These are phyloP conservation scores for Zarea fungicola DNA, from an alignment of 2,329 filamentous ascomycete genomes.

Conservation along the genomic window DNA sequence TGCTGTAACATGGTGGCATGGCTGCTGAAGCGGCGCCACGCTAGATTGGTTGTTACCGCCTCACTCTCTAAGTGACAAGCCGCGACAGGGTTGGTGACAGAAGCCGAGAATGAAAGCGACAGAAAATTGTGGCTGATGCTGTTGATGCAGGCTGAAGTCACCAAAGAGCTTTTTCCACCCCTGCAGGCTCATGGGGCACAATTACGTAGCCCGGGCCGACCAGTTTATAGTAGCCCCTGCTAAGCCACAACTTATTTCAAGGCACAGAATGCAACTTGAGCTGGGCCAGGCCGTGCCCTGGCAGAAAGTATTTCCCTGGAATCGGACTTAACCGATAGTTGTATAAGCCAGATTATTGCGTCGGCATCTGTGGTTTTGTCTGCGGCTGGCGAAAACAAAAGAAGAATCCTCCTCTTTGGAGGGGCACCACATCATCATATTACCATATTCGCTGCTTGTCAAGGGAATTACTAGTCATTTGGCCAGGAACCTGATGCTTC, in stretches of 20 bases:
- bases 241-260: conserved; percentile 1
- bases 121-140: background rate
- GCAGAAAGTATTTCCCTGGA: background rate
- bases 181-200: background rate
- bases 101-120: background rate
- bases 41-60: background rate
- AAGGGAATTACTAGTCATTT: background rate
- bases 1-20: background rate
- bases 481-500: conserved; percentile 13
- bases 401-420: too few relatives aligned
- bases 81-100: background rate
- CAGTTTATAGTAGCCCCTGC: too few relatives aligned
- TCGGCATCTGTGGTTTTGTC: too few relatives aligned
- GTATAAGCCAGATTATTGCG: too few relatives aligned
- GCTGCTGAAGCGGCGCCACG: background rate
- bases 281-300: background rate
- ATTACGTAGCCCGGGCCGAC: conserved; percentile 4
- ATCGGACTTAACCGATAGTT: too few relatives aligned
- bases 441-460: background rate
- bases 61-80: background rate
- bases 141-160: background rate
- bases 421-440: too few relatives aligned
- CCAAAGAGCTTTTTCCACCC: background rate
- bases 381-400: too few relatives aligned
- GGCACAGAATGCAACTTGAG: background rate